Conservation (phyloP, 2,329 filamentous ascomycete genomes). For the Ophiostoma ulmi region DNA sequence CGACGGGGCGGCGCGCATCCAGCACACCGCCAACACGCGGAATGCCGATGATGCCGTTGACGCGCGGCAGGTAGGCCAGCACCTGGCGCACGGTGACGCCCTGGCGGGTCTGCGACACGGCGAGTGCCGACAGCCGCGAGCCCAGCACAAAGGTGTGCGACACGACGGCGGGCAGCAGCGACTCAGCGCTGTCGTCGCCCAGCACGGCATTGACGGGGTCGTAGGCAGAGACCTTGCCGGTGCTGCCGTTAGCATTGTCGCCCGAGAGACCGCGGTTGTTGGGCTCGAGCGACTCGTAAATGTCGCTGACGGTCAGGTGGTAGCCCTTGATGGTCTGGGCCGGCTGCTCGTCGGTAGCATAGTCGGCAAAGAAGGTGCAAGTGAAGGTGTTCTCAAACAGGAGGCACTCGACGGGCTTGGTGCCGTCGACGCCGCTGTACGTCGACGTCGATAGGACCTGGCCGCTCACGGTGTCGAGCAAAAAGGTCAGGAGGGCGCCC, state of each 20-base stretch:
- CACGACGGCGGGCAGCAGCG: conserved; percentile 64
- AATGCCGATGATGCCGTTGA: conserved; percentile 71
- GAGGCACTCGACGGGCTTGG: conserved; percentile 67
- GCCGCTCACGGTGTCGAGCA: conserved; percentile 83
- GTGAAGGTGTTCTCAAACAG: conserved; percentile 94
- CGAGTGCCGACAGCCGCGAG: conserved; percentile 70
- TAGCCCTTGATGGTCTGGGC: conserved; percentile 65
- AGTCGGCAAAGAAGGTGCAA: conserved; percentile 70
- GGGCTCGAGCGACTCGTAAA: conserved; percentile 78
- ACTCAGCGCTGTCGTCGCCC: not conserved
- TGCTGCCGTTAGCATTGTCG: conserved; percentile 37
- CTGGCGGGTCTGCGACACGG: conserved; percentile 84
- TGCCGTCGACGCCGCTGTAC: conserved; percentile 68
- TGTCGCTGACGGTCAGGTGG: conserved; percentile 77
- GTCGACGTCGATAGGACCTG: conserved; percentile 66
- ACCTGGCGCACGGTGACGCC: conserved; percentile 83
- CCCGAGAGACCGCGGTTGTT: conserved; percentile 81
- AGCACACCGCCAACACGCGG: conserved; percentile 61
- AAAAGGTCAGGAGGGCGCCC: conserved; percentile 63
- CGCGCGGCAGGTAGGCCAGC: conserved; percentile 68
- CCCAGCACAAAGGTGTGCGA: conserved; percentile 78
- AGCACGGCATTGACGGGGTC: conserved; percentile 50
- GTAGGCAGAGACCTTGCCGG: conserved; percentile 70
- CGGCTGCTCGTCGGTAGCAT: conserved; percentile 8
- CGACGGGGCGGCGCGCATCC: conserved; percentile 80